Percentiles rank a stretch among this genome's conserved stretches.
phyloP scores from a whole-genome alignment of 768 basidiomycete species.

The Mycena sanguinolenta region DNA sequence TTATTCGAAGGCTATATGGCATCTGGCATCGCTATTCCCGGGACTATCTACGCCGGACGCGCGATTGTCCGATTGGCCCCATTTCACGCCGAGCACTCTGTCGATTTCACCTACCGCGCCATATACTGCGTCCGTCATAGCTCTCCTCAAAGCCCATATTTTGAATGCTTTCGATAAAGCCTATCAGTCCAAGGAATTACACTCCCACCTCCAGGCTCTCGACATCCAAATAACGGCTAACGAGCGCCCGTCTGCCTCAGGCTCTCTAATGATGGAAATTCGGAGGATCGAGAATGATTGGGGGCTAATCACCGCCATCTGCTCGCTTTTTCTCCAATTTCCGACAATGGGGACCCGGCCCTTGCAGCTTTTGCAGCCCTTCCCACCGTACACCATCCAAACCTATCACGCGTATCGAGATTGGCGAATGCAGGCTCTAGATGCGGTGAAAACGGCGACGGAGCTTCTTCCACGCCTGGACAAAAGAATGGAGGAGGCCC shows the following conservation, averaged over 20 bases:
- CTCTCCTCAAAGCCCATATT: conserved; percentile 29
- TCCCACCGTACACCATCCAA: conserved; percentile 23
- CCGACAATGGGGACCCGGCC: conserved; percentile 11
- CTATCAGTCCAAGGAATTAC: conserved; percentile 13
- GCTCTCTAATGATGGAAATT: not conserved
- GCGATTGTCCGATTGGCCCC: conserved; percentile 15
- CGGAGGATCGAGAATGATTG: conserved; percentile 19
- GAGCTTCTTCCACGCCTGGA: conserved; percentile 26
- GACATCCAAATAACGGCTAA: conserved; percentile 8
- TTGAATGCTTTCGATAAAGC: conserved; percentile 28
- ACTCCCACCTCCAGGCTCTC: conserved; percentile 18
- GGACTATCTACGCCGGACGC: conserved; percentile 19
- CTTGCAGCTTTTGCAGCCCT: conserved; percentile 13
- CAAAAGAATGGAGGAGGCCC: conserved; percentile 28
- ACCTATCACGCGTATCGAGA: conserved; percentile 15
- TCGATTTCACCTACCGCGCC: conserved; percentile 22
- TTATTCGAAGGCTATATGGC: conserved; percentile 32
- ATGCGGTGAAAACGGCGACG: conserved; percentile 9
- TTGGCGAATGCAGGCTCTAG: conserved; percentile 18
- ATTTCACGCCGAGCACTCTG: conserved; percentile 24
- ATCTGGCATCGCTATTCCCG: conserved; percentile 29
- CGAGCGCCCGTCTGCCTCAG: conserved; percentile 1
- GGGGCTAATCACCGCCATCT: conserved; percentile 28
- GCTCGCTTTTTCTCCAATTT: conserved; percentile 14
- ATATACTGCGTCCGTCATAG: conserved; percentile 27